These are phyloP conservation scores for Hippophae tibetana DNA, from an alignment of 306 rosid species.

Conservation along the genomic window DNA sequence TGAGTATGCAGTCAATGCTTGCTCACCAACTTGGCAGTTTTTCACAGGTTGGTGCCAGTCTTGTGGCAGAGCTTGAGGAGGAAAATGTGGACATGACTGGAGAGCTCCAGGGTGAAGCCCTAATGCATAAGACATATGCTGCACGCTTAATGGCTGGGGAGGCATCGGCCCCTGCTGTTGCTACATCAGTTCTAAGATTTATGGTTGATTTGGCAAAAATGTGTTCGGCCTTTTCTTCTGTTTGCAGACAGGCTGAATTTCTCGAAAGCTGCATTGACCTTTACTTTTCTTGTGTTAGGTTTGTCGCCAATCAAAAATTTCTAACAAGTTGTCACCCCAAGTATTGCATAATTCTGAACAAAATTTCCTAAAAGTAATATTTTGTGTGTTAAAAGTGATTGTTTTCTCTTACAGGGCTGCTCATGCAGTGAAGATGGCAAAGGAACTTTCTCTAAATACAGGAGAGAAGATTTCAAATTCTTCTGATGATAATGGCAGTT, in stretches of 20 bases:
- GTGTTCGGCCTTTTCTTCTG: slow-evolving; percentile 81
- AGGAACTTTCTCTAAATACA: slow-evolving; percentile 70
- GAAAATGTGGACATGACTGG: slow-evolving; percentile 94
- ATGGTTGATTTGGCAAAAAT: slow-evolving; percentile 99
- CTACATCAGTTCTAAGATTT: slow-evolving; percentile 86
- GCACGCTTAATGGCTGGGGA: slow-evolving; percentile 99
- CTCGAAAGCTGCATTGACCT: slow-evolving; percentile 93
- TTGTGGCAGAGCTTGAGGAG: slow-evolving; percentile 93
- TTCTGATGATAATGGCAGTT: slow-evolving; percentile 76
- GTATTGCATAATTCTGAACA: background rate
- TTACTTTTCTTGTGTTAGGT: slow-evolving; percentile 97
- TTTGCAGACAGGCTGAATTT: slow-evolving; percentile 85
- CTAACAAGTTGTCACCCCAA: background rate
- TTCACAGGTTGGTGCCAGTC: slow-evolving; percentile 89
- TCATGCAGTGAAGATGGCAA: slow-evolving; percentile 86
- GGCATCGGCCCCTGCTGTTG: slow-evolving; percentile 98
- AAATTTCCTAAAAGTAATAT: background rate
- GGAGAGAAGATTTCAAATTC: slow-evolving; percentile 73
- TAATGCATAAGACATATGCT: slow-evolving; percentile 99
- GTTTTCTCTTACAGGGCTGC: slow-evolving; percentile 69
- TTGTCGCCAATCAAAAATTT: slow-evolving; percentile 18
- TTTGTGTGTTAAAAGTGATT: slow-evolving; percentile 9
- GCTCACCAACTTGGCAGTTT: slow-evolving; percentile 93
- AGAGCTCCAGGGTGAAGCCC: slow-evolving; percentile 99
- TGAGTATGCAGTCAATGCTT: slow-evolving; percentile 85